phyloP scores from a whole-genome alignment of 75 land plant species.

The Pseudotsuga menziesii region DNA sequence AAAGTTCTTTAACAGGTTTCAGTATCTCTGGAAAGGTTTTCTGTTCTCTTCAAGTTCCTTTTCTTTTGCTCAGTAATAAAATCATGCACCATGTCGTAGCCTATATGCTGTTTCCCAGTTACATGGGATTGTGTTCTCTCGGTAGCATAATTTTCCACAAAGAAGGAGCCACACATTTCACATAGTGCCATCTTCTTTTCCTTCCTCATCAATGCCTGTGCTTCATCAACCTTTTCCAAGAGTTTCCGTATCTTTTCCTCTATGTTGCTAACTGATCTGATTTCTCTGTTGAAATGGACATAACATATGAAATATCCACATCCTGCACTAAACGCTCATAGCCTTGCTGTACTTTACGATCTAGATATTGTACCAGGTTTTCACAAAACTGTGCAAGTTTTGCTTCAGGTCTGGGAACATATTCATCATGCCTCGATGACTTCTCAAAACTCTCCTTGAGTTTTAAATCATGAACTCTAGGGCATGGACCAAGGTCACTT shows the following conservation, averaged over 20 bases:
- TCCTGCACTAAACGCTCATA: conserved; percentile 87
- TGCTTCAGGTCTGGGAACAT: too few relatives aligned
- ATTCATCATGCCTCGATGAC: too few relatives aligned
- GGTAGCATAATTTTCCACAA: conserved; percentile 92
- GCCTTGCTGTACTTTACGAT: conserved; percentile 86
- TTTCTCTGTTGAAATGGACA: conserved; percentile 72
- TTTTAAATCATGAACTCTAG: too few relatives aligned
- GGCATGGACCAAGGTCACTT: too few relatives aligned
- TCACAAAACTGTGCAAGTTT: too few relatives aligned
- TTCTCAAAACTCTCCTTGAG: too few relatives aligned
- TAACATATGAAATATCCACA: conserved; percentile 43
- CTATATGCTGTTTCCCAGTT: conserved; percentile 92
- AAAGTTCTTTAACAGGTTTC: too few relatives aligned
- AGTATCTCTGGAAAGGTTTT: too few relatives aligned
- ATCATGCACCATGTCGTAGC: conserved; percentile 86
- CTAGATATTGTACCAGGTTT: conserved; percentile 73
- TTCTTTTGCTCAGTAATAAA: conserved; percentile 67
- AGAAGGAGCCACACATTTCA: conserved; percentile 90
- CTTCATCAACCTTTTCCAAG: conserved; percentile 92
- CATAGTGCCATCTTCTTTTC: conserved; percentile 95
- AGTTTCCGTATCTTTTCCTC: conserved; percentile 92
- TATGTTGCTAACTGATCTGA: conserved; percentile 76
- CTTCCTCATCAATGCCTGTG: conserved; percentile 96
- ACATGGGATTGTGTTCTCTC: conserved; percentile 96
- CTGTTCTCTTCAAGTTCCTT: too few relatives aligned